Evolutionary conservation across 2,329 filamentous ascomycete species (phyloP).

Genomic region (Fusarium xylarioides): DNA sequence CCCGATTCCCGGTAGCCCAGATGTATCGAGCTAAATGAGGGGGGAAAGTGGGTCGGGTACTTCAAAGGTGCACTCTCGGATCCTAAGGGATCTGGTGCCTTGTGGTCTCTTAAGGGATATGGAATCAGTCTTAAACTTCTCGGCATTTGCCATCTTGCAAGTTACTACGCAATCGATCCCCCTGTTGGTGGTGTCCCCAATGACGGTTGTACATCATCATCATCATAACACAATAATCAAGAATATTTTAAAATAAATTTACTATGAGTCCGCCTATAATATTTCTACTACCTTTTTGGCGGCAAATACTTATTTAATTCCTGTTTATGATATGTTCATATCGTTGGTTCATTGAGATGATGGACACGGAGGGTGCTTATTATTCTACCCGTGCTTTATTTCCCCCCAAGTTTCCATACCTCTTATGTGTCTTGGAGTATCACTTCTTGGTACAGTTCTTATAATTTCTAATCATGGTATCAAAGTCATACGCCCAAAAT

Average conservation of each 20-base stretch:
- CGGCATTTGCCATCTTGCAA: background rate
- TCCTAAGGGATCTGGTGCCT: no score
- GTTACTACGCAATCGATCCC: background rate
- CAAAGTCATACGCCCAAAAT: background rate
- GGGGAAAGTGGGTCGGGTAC: no score
- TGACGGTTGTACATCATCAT: constrained; percentile 22
- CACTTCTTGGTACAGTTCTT: background rate
- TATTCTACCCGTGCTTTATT: background rate
- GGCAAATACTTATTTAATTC: background rate
- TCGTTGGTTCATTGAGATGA: background rate
- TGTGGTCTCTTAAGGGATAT: no score
- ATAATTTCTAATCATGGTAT: background rate
- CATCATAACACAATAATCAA: constrained; percentile 23
- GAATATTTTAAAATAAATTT: background rate
- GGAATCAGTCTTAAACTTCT: background rate
- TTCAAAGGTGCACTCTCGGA: no score
- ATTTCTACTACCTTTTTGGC: background rate
- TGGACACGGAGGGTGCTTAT: background rate
- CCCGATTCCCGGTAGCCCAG: no score
- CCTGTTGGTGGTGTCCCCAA: constrained; percentile 2
- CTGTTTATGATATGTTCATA: background rate
- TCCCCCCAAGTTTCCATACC: background rate
- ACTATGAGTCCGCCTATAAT: no score
- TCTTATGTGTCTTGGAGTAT: background rate
- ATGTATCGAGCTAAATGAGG: no score